Evolutionary conservation across 768 basidiomycete species (phyloP).

Genomic region (Trametes cingulata): DNA sequence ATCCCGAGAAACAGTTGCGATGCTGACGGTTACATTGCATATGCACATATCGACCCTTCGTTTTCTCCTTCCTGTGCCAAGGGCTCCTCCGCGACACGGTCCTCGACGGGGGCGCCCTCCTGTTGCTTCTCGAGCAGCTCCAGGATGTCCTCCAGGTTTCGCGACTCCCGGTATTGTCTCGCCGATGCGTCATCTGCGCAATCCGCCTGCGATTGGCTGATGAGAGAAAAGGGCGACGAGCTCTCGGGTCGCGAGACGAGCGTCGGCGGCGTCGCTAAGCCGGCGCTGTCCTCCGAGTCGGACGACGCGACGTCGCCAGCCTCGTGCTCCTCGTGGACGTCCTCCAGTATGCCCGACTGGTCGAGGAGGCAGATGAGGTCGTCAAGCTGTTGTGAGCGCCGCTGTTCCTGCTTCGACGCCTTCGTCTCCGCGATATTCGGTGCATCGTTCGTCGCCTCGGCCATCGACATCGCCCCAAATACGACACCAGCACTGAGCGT

Average conservation of each 20-base stretch:
- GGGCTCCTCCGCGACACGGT: background rate
- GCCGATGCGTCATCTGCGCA: background rate
- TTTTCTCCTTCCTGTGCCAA: background rate
- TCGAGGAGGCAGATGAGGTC: constrained; percentile 19
- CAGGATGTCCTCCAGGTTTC: constrained; percentile 14
- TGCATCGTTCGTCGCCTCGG: background rate
- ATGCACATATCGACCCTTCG: constrained; percentile 3
- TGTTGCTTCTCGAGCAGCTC: background rate
- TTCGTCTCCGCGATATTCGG: background rate
- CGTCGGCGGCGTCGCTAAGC: constrained; percentile 2
- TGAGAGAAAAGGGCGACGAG: constrained; percentile 11
- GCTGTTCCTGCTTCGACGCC: background rate
- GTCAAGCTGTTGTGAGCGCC: constrained; percentile 12
- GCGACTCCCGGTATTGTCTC: constrained; percentile 1
- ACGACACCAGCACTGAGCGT: background rate
- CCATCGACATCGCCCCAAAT: background rate
- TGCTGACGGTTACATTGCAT: constrained; percentile 2
- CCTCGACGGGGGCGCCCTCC: background rate
- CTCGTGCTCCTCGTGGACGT: background rate
- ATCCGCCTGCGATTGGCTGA: background rate
- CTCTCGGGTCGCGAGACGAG: constrained; percentile 5
- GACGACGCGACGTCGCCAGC: constrained; percentile 3
- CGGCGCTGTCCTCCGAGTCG: constrained; percentile 3
- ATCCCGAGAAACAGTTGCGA: background rate
- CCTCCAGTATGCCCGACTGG: constrained; percentile 5